These are phyloP conservation scores for Schizonepeta tenuifolia DNA, from an alignment of 257 asterid genomes.

Conservation along the genomic window DNA sequence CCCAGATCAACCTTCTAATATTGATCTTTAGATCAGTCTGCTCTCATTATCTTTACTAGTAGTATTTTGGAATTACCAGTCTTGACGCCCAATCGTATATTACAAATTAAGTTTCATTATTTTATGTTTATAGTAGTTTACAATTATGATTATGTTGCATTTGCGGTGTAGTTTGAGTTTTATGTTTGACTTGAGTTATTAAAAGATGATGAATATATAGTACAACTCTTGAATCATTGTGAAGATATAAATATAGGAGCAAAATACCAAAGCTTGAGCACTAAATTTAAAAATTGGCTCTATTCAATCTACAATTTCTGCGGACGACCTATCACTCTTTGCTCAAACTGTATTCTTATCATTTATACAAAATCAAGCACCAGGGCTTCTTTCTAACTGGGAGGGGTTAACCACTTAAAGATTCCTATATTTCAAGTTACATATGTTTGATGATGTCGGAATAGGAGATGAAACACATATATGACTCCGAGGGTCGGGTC, in stretches of 20 bases:
- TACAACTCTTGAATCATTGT: background rate
- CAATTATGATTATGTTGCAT: no score
- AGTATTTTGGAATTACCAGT: no score
- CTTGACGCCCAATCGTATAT: background rate
- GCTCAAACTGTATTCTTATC: conserved; percentile 2
- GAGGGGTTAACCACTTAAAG: no score
- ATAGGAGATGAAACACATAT: background rate
- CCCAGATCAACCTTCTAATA: background rate
- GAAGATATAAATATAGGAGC: background rate
- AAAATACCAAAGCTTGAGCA: conserved; percentile 23
- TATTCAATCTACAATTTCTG: background rate
- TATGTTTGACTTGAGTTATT: no score
- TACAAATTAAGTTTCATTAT: background rate
- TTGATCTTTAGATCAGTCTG: no score
- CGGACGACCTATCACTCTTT: conserved; percentile 22
- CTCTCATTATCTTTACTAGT: no score
- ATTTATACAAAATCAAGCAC: conserved; percentile 32
- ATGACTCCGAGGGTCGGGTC: background rate
- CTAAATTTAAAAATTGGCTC: conserved; percentile 19
- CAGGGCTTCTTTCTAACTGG: background rate
- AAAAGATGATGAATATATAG: no score
- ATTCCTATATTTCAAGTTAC: background rate
- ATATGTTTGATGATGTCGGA: background rate
- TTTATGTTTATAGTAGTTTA: no score
- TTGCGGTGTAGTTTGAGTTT: no score